Conservation (phyloP, 345 rosid species). For the Moricandia arvensis region DNA sequence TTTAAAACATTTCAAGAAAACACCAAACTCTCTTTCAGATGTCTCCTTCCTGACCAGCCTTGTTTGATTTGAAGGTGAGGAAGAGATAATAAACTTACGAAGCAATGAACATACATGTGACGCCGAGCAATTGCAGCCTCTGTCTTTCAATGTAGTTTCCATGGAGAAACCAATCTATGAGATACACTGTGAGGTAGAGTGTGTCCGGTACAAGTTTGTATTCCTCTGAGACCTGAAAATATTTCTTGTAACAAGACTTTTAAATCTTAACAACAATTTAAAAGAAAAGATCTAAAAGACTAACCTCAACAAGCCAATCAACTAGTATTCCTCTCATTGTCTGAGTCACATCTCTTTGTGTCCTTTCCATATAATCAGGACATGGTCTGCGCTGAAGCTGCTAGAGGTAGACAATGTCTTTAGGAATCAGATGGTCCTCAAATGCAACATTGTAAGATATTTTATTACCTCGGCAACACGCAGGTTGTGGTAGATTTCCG, state of each 20-base stretch:
- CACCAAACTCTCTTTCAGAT: conserved; percentile 11
- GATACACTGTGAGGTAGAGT: conserved; percentile 75
- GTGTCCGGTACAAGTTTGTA: conserved; percentile 85
- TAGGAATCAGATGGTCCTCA: conserved; percentile 9
- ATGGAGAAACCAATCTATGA: conserved; percentile 79
- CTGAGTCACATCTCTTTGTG: conserved; percentile 71
- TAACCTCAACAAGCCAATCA: conserved; percentile 99
- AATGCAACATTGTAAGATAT: background rate
- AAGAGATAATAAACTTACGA: conserved; percentile 61
- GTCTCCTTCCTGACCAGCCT: no score
- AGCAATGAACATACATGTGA: conserved; percentile 91
- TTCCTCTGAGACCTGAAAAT: conserved; percentile 91
- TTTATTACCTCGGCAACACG: conserved; percentile 72
- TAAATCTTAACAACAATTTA: background rate
- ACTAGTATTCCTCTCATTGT: conserved; percentile 85
- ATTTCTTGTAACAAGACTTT: background rate
- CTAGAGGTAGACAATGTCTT: conserved; percentile 9
- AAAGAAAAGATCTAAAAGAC: background rate
- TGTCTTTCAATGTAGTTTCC: conserved; percentile 67
- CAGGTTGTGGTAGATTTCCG: conserved; percentile 64
- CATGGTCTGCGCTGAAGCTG: conserved; percentile 71
- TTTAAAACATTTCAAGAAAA: conserved; percentile 30
- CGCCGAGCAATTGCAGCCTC: conserved; percentile 89
- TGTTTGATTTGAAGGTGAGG: background rate
- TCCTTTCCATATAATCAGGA: conserved; percentile 62